Evolutionary conservation across 768 basidiomycete species (phyloP), one percentile per base, ranked within the genome.

Genomic region (Rossbeevera mucosa): DNA sequence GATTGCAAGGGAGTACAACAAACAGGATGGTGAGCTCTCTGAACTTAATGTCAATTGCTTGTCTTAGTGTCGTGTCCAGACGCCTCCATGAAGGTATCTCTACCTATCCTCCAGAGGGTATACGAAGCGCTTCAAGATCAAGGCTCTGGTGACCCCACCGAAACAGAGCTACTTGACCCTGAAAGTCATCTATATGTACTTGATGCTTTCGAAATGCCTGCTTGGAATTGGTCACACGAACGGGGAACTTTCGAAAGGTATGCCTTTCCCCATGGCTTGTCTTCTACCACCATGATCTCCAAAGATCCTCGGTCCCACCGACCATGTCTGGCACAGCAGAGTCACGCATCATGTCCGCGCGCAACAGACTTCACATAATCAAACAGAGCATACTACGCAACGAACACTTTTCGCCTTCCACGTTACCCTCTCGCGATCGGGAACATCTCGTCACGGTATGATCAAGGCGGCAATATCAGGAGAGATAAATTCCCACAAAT

Each of bases 351-450:
- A 71, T 76, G 25, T 87, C 91, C 42, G 74, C 91, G 24, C 81
- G 95, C 29, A 90, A 98, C 66, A 75, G 95, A 46, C 77, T 95
- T 57, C 82, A 91, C 65, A 83, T 98, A 47, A 92, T 98, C 61
- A 89, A 86, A 66, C 95, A 98, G 72, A 88, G 91, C 62, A 83
- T 98, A 25, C 74, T 97, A 33, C 78, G 96, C 36, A 98, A 97
- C 63, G 96, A 99, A 65, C 94, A 98, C 68, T 99, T 99, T 71
- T 92, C 92, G 2, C 94, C 96, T 3, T 95, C 95, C 6, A 94
- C 93, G 0, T 71, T 98, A 33, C 90, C 93, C 38, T 94, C 92
- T 14, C 81, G 85, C 48, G 91, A 98, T 69, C 75, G 93, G 53
- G 85, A 87, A 55, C 83, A 84, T 51, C 84, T 96, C 51, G 85